These are phyloP conservation scores for Microthlaspi erraticum DNA, from an alignment of 345 rosid species.

Conservation along the genomic window DNA sequence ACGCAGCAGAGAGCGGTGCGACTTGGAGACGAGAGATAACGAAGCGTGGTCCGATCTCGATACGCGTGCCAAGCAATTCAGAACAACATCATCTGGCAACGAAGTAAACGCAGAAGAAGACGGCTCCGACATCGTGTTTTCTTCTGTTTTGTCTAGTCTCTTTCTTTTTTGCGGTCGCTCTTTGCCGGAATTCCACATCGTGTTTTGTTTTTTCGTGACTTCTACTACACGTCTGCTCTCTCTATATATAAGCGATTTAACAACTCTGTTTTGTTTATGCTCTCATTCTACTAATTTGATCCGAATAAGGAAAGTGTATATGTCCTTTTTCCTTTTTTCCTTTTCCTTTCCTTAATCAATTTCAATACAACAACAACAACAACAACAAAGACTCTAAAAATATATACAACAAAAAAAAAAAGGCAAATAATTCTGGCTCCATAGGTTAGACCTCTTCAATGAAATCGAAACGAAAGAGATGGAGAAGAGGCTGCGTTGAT, in stretches of 20 bases:
- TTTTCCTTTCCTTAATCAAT: too few species aligned
- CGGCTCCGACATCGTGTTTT: background rate
- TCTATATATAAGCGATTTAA: too few species aligned
- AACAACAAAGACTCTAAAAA: background rate
- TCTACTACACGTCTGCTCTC: too few species aligned
- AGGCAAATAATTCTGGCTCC: constrained; percentile 3
- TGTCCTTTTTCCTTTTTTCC: too few species aligned
- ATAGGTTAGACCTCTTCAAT: constrained; percentile 39
- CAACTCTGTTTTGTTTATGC: too few species aligned
- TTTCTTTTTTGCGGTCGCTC: background rate
- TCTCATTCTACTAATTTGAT: too few species aligned
- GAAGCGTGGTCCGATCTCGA: constrained; percentile 7
- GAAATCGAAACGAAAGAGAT: constrained; percentile 50
- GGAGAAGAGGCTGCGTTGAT: constrained; percentile 57
- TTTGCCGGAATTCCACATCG: background rate
- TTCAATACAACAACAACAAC: too few species aligned
- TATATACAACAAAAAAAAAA: background rate
- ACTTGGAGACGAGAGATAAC: constrained; percentile 7
- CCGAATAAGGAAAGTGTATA: too few species aligned
- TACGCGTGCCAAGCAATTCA: background rate
- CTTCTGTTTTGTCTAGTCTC: background rate
- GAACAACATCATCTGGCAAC: background rate
- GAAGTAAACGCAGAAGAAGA: background rate
- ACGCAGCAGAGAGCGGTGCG: background rate
- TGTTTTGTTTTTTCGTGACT: too few species aligned